A percentile compares a stretch with the other conserved stretches of the same genome.
phyloP scores from a whole-genome alignment of 2,329 filamentous ascomycete genomes.

The Ampelomyces quisqualis region DNA sequence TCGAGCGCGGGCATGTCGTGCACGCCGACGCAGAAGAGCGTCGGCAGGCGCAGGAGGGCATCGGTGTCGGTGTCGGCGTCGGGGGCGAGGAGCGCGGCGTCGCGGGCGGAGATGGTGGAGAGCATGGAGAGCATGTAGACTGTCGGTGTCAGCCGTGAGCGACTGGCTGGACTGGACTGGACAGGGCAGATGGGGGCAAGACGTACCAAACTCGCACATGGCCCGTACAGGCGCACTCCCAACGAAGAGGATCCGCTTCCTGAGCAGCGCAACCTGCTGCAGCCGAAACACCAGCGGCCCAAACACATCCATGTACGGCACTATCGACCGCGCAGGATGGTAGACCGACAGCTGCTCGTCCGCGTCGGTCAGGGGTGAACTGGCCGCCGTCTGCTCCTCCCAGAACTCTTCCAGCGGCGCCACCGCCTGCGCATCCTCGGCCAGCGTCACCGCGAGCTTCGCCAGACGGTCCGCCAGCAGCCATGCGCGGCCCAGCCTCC shows the following conservation, averaged over 20 bases:
- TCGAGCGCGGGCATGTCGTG: slow-evolving; percentile 84
- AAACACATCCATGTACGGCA: slow-evolving; percentile 75
- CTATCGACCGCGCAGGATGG: slow-evolving; percentile 84
- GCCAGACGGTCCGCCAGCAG: slow-evolving; percentile 76
- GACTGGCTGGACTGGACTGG: too few species aligned
- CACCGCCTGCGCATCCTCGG: slow-evolving; percentile 63
- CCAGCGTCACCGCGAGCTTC: slow-evolving; percentile 66
- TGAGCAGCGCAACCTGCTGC: slow-evolving; percentile 79
- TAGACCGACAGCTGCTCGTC: slow-evolving; percentile 70
- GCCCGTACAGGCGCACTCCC: slow-evolving; percentile 81
- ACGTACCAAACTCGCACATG: slow-evolving; percentile 82
- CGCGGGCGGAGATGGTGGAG: slow-evolving; percentile 78
- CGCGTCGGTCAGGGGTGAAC: slow-evolving; percentile 57
- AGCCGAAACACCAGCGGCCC: slow-evolving; percentile 91
- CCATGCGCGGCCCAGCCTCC: slow-evolving; percentile 85
- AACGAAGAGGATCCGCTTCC: slow-evolving; percentile 85
- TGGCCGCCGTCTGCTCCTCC: slow-evolving; percentile 59
- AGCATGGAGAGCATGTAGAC: slow-evolving; percentile 95
- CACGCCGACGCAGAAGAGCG: slow-evolving; percentile 90
- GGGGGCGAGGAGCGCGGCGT: slow-evolving; percentile 67
- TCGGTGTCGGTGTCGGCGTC: slow-evolving; percentile 59
- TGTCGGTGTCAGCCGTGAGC: slow-evolving; percentile 41
- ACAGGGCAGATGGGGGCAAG: too few species aligned
- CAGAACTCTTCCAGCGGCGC: slow-evolving; percentile 76
- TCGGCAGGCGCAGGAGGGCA: slow-evolving; percentile 65